phyloP scores from a whole-genome alignment of 2,329 filamentous ascomycete species.

The Pleochaeta shiraiana region DNA sequence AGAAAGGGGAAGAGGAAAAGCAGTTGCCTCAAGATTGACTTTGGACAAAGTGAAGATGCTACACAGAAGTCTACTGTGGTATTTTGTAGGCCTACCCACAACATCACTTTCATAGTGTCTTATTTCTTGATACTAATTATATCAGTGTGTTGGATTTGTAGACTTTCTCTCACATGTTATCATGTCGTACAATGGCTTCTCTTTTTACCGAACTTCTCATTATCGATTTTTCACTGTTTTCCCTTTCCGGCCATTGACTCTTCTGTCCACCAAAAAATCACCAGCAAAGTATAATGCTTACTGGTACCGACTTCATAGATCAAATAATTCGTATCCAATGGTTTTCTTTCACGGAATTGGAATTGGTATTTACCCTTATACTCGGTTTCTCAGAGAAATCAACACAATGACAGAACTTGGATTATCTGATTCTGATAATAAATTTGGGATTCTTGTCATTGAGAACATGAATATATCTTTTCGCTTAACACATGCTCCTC shows the following conservation, averaged over 20 bases:
- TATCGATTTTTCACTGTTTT: conserved; percentile 26
- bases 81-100: conserved; percentile 23
- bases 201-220: conserved; percentile 24
- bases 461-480: conserved; percentile 37
- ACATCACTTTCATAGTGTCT: too few relatives aligned
- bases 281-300: conserved; percentile 29
- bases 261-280: conserved; percentile 25
- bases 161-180: conserved; percentile 18
- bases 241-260: conserved; percentile 28
- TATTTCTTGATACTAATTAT: not conserved
- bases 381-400: conserved; percentile 30
- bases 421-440: conserved; percentile 21
- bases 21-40: conserved; percentile 31
- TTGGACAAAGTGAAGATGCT: conserved; percentile 34
- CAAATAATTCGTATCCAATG: conserved; percentile 31
- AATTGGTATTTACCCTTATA: conserved; percentile 34
- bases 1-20: conserved; percentile 28
- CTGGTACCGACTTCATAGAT: conserved; percentile 38
- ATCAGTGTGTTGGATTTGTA: conserved; percentile 18
- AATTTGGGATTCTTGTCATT: conserved; percentile 33
- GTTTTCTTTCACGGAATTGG: conserved; percentile 43
- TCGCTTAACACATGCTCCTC: conserved; percentile 29
- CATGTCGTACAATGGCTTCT: conserved; percentile 24
- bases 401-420: conserved; percentile 19
- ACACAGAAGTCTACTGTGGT: conserved; percentile 34